Base-by-base conservation (phyloP, 164 flowering plant species). In the Cinnamomum chago region DNA sequence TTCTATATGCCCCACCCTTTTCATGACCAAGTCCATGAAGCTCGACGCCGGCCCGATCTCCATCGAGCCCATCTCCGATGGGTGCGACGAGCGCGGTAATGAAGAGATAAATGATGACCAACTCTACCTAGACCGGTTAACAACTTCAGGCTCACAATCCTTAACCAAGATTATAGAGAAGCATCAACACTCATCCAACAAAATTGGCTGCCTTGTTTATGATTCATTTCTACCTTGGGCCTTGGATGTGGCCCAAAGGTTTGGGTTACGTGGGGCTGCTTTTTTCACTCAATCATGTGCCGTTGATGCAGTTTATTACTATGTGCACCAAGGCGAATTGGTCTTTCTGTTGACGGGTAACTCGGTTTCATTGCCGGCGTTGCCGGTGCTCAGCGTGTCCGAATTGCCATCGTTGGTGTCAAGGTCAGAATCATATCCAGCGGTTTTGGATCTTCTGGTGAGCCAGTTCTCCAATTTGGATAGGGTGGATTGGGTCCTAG, bases 341-440 rank as follows among this genome's bases (percentile, higher is more conserved):
- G 47, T 18, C 4, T 25, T 66, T 12, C 83, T 78, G 0, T 24
- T 55, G 15, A 2, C 52, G 22, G 60, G 20, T 14, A 18, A 2
- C 1, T 14, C 22, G 2, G 73, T 84, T 17, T 70, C 76, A 0
- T 13, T 86, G 58, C 88, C 88, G 15, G 72, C 73, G 0, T n/a
- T 85, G 76, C 84, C 89, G 2, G 20, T 1, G 3, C 66, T 89
- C 15, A 80, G 23, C 14, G 7, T 65, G 0, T 3, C 33, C 2
- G 90, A 87, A 24, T 50, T 88, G 52, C 93, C 91, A 5, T 79
- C 85, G 1, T 76, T 86, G 12, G n/a, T 80, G 2, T 51, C 28
- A 18, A 55, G 71, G 10, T 23, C 66, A 0, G 75, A 22, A 12
- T 51, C 76, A 0, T 70, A 75, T 58, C 84, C 85, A 0, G 40